These are phyloP conservation scores for Gossypium ekmanianum DNA, from an alignment of 345 rosid species.

Conservation along the genomic window DNA sequence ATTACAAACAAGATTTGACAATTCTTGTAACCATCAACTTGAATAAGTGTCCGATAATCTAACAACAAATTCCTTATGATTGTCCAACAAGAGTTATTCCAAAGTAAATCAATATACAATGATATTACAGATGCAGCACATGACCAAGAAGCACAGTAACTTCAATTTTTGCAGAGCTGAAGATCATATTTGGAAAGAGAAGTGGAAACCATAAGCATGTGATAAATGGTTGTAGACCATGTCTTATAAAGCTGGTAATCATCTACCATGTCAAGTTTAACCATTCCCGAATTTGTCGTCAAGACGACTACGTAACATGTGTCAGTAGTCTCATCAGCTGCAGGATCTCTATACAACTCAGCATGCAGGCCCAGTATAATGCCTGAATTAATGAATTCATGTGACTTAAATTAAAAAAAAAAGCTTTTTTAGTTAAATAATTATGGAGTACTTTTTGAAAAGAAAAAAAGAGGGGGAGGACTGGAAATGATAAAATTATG, in stretches of 20 bases:
- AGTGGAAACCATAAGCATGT: constrained; percentile 63
- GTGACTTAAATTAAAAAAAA: not conserved
- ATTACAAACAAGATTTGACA: not conserved
- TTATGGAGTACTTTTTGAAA: not conserved
- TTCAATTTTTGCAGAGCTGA: constrained; percentile 42
- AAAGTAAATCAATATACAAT: constrained; percentile 17
- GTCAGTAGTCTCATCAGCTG: constrained; percentile 34
- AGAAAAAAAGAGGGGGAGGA: not conserved
- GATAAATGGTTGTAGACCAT: constrained; percentile 69
- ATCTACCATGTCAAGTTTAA: constrained; percentile 81
- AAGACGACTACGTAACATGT: constrained; percentile 70
- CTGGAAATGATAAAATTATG: not conserved
- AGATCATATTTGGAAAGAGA: constrained; percentile 47
- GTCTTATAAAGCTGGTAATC: constrained; percentile 61
- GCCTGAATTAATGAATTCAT: constrained; percentile 34
- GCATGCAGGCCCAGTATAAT: constrained; percentile 62
- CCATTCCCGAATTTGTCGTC: constrained; percentile 53
- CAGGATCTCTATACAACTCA: constrained; percentile 56
- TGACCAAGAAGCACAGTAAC: not conserved
- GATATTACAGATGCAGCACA: constrained; percentile 7
- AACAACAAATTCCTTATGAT: not conserved
- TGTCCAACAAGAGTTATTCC: not conserved
- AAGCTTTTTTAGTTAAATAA: too few relatives aligned
- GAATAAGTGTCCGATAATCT: not conserved
- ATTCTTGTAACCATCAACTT: not conserved